phyloP scores from a whole-genome alignment of 805 yeast genomes.

The Lachancea sp. region DNA sequence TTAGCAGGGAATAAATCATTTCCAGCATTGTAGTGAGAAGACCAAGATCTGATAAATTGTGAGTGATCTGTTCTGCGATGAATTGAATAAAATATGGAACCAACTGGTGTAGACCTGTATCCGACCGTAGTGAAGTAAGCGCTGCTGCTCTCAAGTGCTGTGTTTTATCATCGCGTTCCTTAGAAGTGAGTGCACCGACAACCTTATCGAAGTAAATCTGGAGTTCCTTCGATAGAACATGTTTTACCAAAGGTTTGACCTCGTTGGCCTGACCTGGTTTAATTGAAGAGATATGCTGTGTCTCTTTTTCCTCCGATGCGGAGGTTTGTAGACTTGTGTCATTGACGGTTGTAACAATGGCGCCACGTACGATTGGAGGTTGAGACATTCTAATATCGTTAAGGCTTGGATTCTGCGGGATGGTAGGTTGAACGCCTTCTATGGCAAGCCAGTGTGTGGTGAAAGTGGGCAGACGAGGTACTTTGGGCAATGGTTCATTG shows the following conservation, averaged over 20 bases:
- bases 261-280: constrained; percentile 44
- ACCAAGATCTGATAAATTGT: constrained; percentile 67
- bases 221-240: constrained; percentile 87
- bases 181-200: constrained; percentile 64
- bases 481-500: constrained; percentile 90
- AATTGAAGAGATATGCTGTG: constrained; percentile 30
- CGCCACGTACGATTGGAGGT: constrained; percentile 78
- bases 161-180: constrained; percentile 39
- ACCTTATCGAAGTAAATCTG: constrained; percentile 91
- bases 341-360: constrained; percentile 60
- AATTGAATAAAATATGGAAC: constrained; percentile 96
- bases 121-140: constrained; percentile 73
- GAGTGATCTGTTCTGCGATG: constrained; percentile 90
- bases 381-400: constrained; percentile 63
- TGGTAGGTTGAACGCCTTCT: constrained; percentile 97
- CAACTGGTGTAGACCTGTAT: constrained; percentile 93
- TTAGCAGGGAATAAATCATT: constrained; percentile 75
- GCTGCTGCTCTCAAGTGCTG: constrained; percentile 66
- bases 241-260: constrained; percentile 88
- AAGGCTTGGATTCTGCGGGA: constrained; percentile 86
- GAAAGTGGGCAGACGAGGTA: constrained; percentile 85
- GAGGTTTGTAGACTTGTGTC: constrained; percentile 39
- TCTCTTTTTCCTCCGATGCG: constrained; percentile 21
- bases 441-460: constrained; percentile 97
- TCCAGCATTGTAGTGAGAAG: constrained; percentile 79